Evolutionary conservation across 1,284 basidiomycete genomes (phyloP), one percentile per base, ranked within the genome.

Genomic region (Tilletia indica): DNA sequence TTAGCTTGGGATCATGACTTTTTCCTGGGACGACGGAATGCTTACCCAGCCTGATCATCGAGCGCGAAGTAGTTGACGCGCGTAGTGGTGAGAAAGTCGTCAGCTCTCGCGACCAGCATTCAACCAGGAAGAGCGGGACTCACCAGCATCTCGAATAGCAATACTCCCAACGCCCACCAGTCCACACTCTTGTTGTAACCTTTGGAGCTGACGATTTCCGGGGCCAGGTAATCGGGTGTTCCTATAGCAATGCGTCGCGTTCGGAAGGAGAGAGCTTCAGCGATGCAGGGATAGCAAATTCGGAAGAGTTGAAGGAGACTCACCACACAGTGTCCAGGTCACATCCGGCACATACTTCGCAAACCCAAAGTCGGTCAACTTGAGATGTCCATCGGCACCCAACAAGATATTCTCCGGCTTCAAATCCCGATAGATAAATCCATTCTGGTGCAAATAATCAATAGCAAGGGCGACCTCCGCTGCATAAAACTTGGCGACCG

Each of bases 131-230:
- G 16, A 19, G 47, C n/a, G 9, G 36, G 34, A 84, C 86, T 72
- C 69, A 86, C 87, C 25, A 89, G 85, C 88, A 89, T 89, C 79
- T 89, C 88, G 75, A 88, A 89, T 47, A 89, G 86, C 51, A 99
- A 88, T 38, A 99, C 94, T 67, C 96, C 96, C 45, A 99, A 89
- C 0, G 97, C 95, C 85, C 98, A 99, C 96, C 96, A 99, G 83
- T 99, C 97, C 1, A 99, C 96, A 78, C 90, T 92, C 86, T 97
- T 97, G 87, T 97, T 97, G 87, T 99, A 98, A 2, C 94, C 91
- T 77, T 92, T 91, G 77, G 93, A 92, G 73, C 90, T 90, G 70
- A 98, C 91, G 21, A 84, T 81, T 72, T 85, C 83, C 14, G 82
- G 84, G 0, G 86, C 86, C 9, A 86, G 85, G 77, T 99, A 99